Conservation (phyloP, 176 grass and related monocot species). For the Raddia guianensis region DNA sequence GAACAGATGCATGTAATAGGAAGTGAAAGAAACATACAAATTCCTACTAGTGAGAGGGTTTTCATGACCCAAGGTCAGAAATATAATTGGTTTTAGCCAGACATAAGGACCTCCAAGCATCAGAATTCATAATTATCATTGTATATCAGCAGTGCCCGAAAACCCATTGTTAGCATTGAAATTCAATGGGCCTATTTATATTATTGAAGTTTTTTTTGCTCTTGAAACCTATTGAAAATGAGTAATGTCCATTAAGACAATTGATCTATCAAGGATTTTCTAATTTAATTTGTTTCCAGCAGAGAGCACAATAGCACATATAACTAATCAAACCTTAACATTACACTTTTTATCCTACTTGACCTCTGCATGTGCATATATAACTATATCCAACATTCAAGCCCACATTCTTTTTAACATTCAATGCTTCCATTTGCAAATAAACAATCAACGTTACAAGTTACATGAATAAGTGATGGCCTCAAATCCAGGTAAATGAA, state of each 20-base stretch:
- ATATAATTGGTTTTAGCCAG: not conserved
- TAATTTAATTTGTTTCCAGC: constrained; percentile 1
- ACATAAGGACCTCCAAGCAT: constrained; percentile 30
- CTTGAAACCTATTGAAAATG: constrained; percentile 16
- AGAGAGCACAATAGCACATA: constrained; percentile 10
- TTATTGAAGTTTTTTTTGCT: not conserved
- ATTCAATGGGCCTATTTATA: not conserved
- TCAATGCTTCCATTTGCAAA: not conserved
- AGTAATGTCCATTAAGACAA: constrained; percentile 9
- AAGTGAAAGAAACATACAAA: constrained; percentile 19
- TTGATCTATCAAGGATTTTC: constrained; percentile 17
- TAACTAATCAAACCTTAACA: not conserved
- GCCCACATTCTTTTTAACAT: not conserved
- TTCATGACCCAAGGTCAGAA: not conserved
- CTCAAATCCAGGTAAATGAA: constrained; percentile 9
- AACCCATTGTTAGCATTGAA: constrained; percentile 11
- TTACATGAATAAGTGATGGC: constrained; percentile 7
- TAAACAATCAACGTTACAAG: not conserved
- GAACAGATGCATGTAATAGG: not conserved
- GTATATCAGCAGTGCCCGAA: constrained; percentile 6
- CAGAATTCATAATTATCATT: not conserved
- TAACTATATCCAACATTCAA: constrained; percentile 6
- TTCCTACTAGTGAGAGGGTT: not conserved
- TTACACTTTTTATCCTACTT: not conserved
- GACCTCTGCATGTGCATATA: not conserved